A percentile compares a stretch with the other conserved stretches of the same genome.
phyloP scores from a whole-genome alignment of 148 eudicot species.

The Rhododendron vialii region DNA sequence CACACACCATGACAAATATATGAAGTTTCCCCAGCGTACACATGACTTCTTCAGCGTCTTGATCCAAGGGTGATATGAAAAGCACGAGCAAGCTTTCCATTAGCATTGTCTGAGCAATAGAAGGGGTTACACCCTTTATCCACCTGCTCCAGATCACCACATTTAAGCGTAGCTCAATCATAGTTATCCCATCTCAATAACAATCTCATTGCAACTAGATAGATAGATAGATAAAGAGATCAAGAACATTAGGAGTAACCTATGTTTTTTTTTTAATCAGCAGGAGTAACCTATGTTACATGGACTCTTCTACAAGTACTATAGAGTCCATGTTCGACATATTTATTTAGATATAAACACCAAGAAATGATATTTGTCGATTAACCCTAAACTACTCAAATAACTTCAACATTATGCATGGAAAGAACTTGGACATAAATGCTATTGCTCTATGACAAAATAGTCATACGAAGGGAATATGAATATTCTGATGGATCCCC shows the following conservation, averaged over 20 bases:
- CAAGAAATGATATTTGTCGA: neutral
- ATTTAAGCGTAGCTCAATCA: neutral
- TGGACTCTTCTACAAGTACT: neutral
- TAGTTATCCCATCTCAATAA: neutral
- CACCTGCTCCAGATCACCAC: conserved; percentile 9
- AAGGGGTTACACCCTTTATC: neutral
- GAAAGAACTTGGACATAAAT: neutral
- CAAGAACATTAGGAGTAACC: neutral
- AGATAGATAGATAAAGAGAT: neutral
- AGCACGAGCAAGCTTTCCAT: conserved; percentile 6
- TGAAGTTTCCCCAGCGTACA: neutral
- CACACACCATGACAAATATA: neutral
- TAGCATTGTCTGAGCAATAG: neutral
- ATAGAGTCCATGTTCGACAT: neutral
- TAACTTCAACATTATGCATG: neutral
- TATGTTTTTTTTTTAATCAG: too few relatives aligned
- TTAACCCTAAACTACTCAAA: neutral
- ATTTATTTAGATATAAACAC: neutral
- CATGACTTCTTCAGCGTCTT: neutral
- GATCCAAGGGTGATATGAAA: neutral
- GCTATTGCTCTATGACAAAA: neutral
- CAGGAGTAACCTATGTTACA: neutral
- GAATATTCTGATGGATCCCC: neutral
- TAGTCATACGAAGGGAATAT: neutral
- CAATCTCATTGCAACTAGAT: neutral